A percentile compares a stretch with the other conserved stretches of the same genome.
These are phyloP conservation scores for Vigna nakashimae DNA, from an alignment of 306 rosid genomes.

Conservation along the genomic window DNA sequence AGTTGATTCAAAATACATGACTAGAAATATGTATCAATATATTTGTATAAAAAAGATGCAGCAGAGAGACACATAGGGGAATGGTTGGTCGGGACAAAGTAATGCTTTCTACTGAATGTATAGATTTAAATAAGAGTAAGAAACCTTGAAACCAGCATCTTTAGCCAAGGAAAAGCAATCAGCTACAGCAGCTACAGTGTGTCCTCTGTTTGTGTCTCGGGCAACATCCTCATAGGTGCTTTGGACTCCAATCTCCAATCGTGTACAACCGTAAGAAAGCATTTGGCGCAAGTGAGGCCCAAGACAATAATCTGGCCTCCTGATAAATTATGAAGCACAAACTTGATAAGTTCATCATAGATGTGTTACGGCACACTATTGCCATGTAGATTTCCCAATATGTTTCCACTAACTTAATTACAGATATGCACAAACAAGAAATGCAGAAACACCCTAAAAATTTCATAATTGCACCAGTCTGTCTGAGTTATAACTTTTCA, in stretches of 20 bases:
- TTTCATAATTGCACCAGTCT: conserved; percentile 18
- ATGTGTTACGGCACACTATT: conserved; percentile 26
- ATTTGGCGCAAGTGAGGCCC: conserved; percentile 98
- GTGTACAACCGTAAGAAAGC: conserved; percentile 95
- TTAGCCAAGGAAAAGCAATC: conserved; percentile 95
- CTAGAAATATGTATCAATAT: conserved; percentile 6
- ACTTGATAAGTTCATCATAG: conserved; percentile 31
- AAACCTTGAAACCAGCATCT: conserved; percentile 99
- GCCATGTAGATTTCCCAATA: conserved; percentile 15
- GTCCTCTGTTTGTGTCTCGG: conserved; percentile 96
- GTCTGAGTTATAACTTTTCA: conserved; percentile 14
- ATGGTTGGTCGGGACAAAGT: conserved; percentile 26
- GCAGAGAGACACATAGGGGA: conserved; percentile 17
- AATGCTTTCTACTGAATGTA: background rate
- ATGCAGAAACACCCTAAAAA: conserved; percentile 14
- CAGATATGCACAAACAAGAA: conserved; percentile 30
- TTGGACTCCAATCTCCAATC: conserved; percentile 97
- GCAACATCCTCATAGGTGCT: conserved; percentile 99
- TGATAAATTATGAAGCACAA: conserved; percentile 48
- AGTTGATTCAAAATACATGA: conserved; percentile 18
- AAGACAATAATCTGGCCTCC: conserved; percentile 99
- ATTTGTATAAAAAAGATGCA: background rate
- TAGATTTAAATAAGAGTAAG: conserved; percentile 29
- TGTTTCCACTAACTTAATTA: background rate
- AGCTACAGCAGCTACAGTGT: conserved; percentile 95